Conservation (phyloP, 2,329 filamentous ascomycete species). For the Chrysoporthe cubensis region DNA sequence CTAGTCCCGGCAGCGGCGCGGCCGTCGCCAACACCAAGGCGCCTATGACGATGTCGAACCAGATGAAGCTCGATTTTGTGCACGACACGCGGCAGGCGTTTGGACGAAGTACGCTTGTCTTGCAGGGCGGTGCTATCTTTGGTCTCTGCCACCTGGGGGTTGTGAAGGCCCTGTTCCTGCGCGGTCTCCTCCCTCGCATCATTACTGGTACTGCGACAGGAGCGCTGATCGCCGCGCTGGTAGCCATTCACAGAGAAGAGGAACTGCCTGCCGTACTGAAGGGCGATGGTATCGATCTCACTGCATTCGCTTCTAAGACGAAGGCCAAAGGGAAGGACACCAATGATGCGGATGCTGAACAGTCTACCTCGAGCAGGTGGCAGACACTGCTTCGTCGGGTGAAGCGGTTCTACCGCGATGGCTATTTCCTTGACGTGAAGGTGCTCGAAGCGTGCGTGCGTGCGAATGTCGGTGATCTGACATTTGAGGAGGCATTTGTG, state of each 20-base stretch:
- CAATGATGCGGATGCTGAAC: constrained; percentile 32
- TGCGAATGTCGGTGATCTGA: constrained; percentile 84
- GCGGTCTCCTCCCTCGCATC: constrained; percentile 82
- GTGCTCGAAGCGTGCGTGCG: constrained; percentile 84
- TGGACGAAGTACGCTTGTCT: constrained; percentile 80
- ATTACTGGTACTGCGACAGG: constrained; percentile 91
- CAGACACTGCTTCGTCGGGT: constrained; percentile 69
- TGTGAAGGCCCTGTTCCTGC: constrained; percentile 81
- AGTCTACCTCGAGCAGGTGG: constrained; percentile 49
- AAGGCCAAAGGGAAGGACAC: constrained; percentile 34
- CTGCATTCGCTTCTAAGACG: constrained; percentile 65
- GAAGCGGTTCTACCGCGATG: constrained; percentile 71
- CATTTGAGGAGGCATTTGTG: constrained; percentile 90
- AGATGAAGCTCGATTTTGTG: constrained; percentile 76
- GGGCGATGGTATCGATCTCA: constrained; percentile 80
- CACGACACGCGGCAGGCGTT: constrained; percentile 89
- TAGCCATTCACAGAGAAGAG: constrained; percentile 84
- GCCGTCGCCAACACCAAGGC: constrained; percentile 13
- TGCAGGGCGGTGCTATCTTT: constrained; percentile 91
- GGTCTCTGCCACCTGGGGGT: constrained; percentile 89
- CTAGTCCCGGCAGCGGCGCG: constrained; percentile 10
- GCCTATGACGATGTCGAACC: constrained; percentile 34
- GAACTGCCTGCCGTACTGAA: constrained; percentile 78
- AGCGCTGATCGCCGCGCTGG: constrained; percentile 84
- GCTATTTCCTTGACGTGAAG: constrained; percentile 81